Percentiles rank a stretch among this genome's conserved stretches.
Conservation (phyloP, 2,329 filamentous ascomycete genomes). For the Penicillium expansum region DNA sequence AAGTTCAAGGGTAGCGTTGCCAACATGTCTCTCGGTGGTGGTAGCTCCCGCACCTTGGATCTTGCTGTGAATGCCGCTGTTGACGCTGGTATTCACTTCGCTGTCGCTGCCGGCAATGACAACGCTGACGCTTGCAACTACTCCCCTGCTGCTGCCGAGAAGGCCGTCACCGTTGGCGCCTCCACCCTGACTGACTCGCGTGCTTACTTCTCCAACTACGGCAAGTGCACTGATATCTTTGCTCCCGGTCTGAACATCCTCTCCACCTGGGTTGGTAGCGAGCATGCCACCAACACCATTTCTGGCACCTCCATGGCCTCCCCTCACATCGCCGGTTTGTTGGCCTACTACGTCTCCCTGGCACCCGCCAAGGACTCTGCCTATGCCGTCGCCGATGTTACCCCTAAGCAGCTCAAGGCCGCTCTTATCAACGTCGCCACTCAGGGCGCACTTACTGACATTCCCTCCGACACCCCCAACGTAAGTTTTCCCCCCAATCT, state of each 20-base stretch:
- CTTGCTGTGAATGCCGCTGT: slow-evolving; percentile 92
- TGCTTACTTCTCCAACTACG: slow-evolving; percentile 99
- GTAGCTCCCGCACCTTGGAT: slow-evolving; percentile 91
- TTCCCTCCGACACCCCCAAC: slow-evolving; percentile 85
- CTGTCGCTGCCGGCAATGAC: slow-evolving; percentile 97
- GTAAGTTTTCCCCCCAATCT: slow-evolving; percentile 39
- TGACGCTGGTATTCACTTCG: slow-evolving; percentile 88
- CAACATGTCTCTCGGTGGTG: slow-evolving; percentile 99
- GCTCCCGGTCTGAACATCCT: slow-evolving; percentile 94
- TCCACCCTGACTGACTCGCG: slow-evolving; percentile 91
- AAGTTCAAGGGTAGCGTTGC: slow-evolving; percentile 98
- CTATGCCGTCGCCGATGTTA: slow-evolving; percentile 84
- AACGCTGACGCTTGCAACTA: slow-evolving; percentile 99
- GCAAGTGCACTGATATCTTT: slow-evolving; percentile 99
- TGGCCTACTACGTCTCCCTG: slow-evolving; percentile 97
- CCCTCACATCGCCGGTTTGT: slow-evolving; percentile 90
- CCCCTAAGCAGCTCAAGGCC: slow-evolving; percentile 90
- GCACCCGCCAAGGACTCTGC: slow-evolving; percentile 87
- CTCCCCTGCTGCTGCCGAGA: slow-evolving; percentile 87
- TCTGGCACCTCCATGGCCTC: slow-evolving; percentile 99
- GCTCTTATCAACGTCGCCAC: slow-evolving; percentile 83
- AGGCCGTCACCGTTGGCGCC: slow-evolving; percentile 93
- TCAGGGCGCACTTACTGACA: slow-evolving; percentile 70
- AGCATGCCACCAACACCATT: slow-evolving; percentile 96
- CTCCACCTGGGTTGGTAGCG: slow-evolving; percentile 97